A percentile compares a stretch with the other conserved stretches of the same genome.
phyloP scores from a whole-genome alignment of 805 yeast species.

The Kodamaea restingae region DNA sequence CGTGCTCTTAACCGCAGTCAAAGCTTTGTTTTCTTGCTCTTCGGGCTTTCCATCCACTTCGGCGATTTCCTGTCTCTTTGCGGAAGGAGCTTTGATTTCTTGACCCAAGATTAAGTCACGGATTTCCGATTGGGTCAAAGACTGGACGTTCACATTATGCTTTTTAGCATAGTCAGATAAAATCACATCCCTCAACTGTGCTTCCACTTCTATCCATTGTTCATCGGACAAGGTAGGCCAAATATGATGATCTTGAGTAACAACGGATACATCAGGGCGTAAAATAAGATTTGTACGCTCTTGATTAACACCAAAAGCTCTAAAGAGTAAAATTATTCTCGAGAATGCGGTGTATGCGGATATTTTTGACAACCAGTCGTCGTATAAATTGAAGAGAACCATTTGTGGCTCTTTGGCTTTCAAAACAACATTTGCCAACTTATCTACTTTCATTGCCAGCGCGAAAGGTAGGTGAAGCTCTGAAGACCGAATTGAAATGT shows the following conservation, averaged over 20 bases:
- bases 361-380: constrained; percentile 83
- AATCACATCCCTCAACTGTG: constrained; percentile 82
- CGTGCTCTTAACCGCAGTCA: constrained; percentile 75
- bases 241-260: constrained; percentile 72
- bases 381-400: constrained; percentile 87
- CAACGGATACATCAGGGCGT: constrained; percentile 66
- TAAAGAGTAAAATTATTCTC: constrained; percentile 71
- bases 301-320: constrained; percentile 74
- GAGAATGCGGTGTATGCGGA: constrained; percentile 94
- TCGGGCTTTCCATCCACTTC: constrained; percentile 54
- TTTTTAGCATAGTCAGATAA: constrained; percentile 79
- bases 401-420: constrained; percentile 90
- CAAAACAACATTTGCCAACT: constrained; percentile 70
- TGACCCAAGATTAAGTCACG: constrained; percentile 94
- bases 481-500: constrained; percentile 81
- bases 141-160: constrained; percentile 78
- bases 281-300: constrained; percentile 74
- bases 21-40: constrained; percentile 45
- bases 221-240: constrained; percentile 92
- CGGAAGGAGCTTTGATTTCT: constrained; percentile 86
- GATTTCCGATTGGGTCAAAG: constrained; percentile 89
- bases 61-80: constrained; percentile 77
- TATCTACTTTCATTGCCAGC: constrained; percentile 77
- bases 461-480: constrained; percentile 88
- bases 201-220: constrained; percentile 89